Conservation (phyloP, 371 early-diverging fungal species). For the Circinella minor region DNA sequence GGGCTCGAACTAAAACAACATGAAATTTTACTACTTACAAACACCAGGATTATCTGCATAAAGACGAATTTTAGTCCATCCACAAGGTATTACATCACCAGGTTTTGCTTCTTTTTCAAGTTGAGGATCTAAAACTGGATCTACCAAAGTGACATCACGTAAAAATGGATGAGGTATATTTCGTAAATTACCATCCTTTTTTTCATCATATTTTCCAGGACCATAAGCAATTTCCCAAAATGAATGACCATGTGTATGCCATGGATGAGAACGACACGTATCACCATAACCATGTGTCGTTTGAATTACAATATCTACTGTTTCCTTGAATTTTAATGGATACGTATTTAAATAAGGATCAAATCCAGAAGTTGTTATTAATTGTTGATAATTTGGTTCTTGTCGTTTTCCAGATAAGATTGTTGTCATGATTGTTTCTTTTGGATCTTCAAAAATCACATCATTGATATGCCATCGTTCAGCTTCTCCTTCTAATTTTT, state of each 20-base stretch:
- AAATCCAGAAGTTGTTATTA: slow-evolving; percentile 18
- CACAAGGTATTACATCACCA: slow-evolving; percentile 27
- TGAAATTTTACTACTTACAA: neutral
- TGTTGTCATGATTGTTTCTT: slow-evolving; percentile 19
- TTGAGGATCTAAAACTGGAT: slow-evolving; percentile 30
- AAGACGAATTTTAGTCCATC: slow-evolving; percentile 47
- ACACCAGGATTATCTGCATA: slow-evolving; percentile 43
- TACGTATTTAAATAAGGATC: slow-evolving; percentile 41
- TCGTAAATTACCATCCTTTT: slow-evolving; percentile 29
- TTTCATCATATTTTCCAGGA: slow-evolving; percentile 38
- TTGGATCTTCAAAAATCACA: slow-evolving; percentile 26
- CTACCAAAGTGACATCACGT: slow-evolving; percentile 42
- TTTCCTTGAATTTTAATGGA: slow-evolving; percentile 34
- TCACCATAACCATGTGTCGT: slow-evolving; percentile 27
- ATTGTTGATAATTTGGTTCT: neutral
- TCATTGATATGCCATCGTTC: slow-evolving; percentile 36
- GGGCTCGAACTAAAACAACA: no score
- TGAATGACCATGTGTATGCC: slow-evolving; percentile 57
- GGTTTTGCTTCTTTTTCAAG: neutral
- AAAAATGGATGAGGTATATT: slow-evolving; percentile 26
- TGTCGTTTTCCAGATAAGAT: slow-evolving; percentile 21
- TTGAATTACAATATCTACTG: slow-evolving; percentile 45
- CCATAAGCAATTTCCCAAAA: slow-evolving; percentile 47
- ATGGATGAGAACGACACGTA: slow-evolving; percentile 46
- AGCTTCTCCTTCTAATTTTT: neutral